phyloP scores from a whole-genome alignment of 768 basidiomycete species.

The Lactifluus subvellereus region DNA sequence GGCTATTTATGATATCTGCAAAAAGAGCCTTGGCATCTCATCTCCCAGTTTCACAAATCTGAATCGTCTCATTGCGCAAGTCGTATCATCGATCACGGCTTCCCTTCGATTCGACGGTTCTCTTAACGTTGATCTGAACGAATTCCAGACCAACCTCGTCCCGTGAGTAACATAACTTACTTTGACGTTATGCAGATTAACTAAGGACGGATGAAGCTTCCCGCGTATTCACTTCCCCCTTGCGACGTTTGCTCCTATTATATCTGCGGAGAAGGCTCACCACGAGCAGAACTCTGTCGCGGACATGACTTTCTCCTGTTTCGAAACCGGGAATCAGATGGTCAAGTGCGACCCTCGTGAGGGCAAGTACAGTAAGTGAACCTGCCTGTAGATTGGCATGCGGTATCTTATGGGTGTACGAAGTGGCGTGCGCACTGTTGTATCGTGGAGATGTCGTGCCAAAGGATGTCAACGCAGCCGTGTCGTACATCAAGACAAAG shows the following conservation, averaged over 20 bases:
- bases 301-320: slow-evolving; percentile 69
- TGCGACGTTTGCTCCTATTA: slow-evolving; percentile 60
- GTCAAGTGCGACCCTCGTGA: slow-evolving; percentile 74
- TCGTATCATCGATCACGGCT: slow-evolving; percentile 43
- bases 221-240: slow-evolving; percentile 66
- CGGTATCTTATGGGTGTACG: neutral
- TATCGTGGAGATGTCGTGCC: slow-evolving; percentile 76
- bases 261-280: slow-evolving; percentile 57
- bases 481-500: slow-evolving; percentile 70
- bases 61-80: slow-evolving; percentile 63
- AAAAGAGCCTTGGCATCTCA: slow-evolving; percentile 49
- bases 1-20: slow-evolving; percentile 64
- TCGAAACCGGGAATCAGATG: slow-evolving; percentile 76
- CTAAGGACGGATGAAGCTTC: slow-evolving; percentile 35
- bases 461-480: slow-evolving; percentile 72
- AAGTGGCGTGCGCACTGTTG: slow-evolving; percentile 62
- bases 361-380: slow-evolving; percentile 63
- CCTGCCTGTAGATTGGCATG: neutral
- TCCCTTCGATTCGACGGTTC: slow-evolving; percentile 60
- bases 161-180: slow-evolving; percentile 35
- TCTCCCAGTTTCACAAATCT: slow-evolving; percentile 59
- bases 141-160: slow-evolving; percentile 68
- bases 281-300: slow-evolving; percentile 67
- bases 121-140: slow-evolving; percentile 63
- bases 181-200: neutral